Conservation (phyloP, 331 rosid species). For the Saraca asoca region DNA sequence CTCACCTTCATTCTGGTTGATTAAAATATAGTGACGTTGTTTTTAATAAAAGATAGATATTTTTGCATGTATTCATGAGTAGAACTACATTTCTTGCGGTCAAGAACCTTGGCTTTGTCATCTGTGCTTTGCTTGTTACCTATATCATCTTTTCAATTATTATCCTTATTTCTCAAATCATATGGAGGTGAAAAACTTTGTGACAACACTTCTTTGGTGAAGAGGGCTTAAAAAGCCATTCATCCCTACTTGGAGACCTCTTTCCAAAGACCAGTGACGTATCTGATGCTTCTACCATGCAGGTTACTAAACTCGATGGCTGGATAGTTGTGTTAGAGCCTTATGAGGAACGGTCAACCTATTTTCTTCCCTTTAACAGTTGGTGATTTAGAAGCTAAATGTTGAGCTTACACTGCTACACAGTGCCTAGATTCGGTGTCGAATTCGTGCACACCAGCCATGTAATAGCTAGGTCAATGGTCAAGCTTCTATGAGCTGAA, state of each 20-base stretch:
- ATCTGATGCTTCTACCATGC: conserved; percentile 75
- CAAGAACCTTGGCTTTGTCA: conserved; percentile 44
- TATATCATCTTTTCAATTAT: conserved; percentile 37
- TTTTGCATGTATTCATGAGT: conserved; percentile 35
- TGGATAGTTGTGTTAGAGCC: conserved; percentile 93
- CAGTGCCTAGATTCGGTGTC: too few relatives aligned
- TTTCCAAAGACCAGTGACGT: conserved; percentile 79
- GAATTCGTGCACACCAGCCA: too few relatives aligned
- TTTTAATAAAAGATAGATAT: conserved; percentile 32
- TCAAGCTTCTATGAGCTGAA: too few relatives aligned
- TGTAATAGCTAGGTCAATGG: too few relatives aligned
- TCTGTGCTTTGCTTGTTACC: conserved; percentile 38
- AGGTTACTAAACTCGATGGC: too few relatives aligned
- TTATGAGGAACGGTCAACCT: conserved; percentile 90
- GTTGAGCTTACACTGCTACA: too few relatives aligned
- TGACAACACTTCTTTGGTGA: conserved; percentile 77
- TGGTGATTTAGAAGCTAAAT: conserved; percentile 62
- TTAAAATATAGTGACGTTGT: too few relatives aligned
- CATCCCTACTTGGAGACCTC: conserved; percentile 93
- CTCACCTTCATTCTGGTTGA: too few relatives aligned
- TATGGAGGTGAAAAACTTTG: conserved; percentile 86
- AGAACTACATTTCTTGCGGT: conserved; percentile 45
- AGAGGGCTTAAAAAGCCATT: conserved; percentile 84
- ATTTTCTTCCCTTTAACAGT: conserved; percentile 54
- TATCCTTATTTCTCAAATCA: conserved; percentile 42